Conservation (phyloP, 495 filamentous ascomycete species). For the Xylaria longipes region DNA sequence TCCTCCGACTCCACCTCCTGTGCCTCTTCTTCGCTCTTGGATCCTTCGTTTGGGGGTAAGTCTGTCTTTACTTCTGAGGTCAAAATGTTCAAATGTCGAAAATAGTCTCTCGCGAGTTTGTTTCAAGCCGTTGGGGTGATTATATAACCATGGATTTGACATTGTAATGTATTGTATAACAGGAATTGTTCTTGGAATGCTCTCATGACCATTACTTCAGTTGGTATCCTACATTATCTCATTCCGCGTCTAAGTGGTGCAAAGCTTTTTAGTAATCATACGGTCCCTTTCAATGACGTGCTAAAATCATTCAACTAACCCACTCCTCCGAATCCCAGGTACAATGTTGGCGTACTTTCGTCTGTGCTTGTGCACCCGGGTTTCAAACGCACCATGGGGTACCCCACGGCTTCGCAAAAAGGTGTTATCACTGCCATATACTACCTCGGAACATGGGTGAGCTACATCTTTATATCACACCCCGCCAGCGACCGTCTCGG, state of each 20-base stretch:
- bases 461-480: conserved; percentile 61
- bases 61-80: conserved; percentile 9
- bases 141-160: background rate
- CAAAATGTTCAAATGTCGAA: background rate
- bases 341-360: conserved; percentile 64
- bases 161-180: background rate
- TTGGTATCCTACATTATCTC: background rate
- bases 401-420: conserved; percentile 49
- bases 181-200: background rate
- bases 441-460: conserved; percentile 61
- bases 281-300: background rate
- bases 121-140: background rate
- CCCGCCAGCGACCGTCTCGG: conserved; percentile 55
- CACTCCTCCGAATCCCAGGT: conserved; percentile 41
- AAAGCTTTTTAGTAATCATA: background rate
- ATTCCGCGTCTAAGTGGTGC: background rate
- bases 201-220: background rate
- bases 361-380: conserved; percentile 62
- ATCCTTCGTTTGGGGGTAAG: conserved; percentile 65
- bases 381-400: conserved; percentile 52
- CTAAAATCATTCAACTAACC: background rate
- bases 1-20: conserved; percentile 52
- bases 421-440: conserved; percentile 64
- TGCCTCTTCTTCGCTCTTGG: conserved; percentile 62
- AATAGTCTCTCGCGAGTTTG: background rate